Evolutionary conservation across 2,329 filamentous ascomycete species (phyloP).

Genomic region (Colletotrichum sp.): DNA sequence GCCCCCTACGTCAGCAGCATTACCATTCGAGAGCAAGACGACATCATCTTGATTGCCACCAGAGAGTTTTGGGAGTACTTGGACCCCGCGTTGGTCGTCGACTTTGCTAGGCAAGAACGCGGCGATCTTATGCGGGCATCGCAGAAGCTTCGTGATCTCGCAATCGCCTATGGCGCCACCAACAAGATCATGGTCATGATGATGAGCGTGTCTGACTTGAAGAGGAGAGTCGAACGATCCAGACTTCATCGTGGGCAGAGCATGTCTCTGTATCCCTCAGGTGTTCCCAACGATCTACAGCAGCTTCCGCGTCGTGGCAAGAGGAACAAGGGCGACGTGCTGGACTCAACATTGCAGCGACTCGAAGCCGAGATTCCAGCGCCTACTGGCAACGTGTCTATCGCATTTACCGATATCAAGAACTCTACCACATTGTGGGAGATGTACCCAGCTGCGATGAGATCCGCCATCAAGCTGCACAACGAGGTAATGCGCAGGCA

Average conservation of each 20-base stretch:
- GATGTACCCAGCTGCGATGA: slow-evolving; percentile 92
- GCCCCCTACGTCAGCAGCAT: slow-evolving; percentile 83
- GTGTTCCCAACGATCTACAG: slow-evolving; percentile 73
- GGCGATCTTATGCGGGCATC: slow-evolving; percentile 92
- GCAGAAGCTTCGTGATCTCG: slow-evolving; percentile 91
- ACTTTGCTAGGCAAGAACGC: slow-evolving; percentile 86
- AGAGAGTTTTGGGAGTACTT: slow-evolving; percentile 96
- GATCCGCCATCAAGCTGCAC: slow-evolving; percentile 95
- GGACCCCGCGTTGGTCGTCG: slow-evolving; percentile 86
- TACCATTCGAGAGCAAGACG: slow-evolving; percentile 84
- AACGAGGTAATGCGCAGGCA: slow-evolving; percentile 97
- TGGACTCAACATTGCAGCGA: slow-evolving; percentile 85
- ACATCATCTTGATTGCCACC: slow-evolving; percentile 91
- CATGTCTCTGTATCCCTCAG: slow-evolving; percentile 82
- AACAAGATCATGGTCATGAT: slow-evolving; percentile 99
- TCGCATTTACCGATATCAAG: slow-evolving; percentile 99
- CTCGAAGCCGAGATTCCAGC: slow-evolving; percentile 91
- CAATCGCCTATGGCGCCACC: slow-evolving; percentile 92
- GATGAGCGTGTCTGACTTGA: slow-evolving; percentile 88
- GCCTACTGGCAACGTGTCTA: slow-evolving; percentile 86
- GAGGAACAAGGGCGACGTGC: slow-evolving; percentile 66
- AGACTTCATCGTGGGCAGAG: slow-evolving; percentile 77
- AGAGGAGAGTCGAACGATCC: slow-evolving; percentile 79
- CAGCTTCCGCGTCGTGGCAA: slow-evolving; percentile 69
- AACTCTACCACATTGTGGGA: slow-evolving; percentile 97